Percentiles rank a stretch among this genome's conserved stretches.
Evolutionary conservation across 2,329 filamentous ascomycete genomes (phyloP).

Genomic region (Fulvia fulva): DNA sequence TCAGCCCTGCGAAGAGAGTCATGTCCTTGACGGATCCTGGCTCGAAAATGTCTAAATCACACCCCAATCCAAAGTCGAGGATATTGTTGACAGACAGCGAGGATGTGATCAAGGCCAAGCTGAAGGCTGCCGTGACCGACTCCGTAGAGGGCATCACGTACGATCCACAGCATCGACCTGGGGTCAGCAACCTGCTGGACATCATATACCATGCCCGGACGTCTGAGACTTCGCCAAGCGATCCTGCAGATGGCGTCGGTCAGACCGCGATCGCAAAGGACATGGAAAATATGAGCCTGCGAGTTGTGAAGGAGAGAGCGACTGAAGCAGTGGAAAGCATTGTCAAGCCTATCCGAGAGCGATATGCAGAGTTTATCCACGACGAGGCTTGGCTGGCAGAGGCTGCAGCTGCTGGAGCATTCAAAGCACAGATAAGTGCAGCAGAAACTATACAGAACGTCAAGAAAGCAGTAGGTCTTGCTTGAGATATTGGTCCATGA

Average conservation of each 20-base stretch:
- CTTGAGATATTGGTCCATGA: too few relatives aligned
- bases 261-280: constrained; percentile 47
- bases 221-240: background rate
- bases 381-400: constrained; percentile 54
- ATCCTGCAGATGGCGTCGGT: constrained; percentile 23
- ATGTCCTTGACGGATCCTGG: constrained; percentile 81
- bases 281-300: constrained; percentile 46
- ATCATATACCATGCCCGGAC: constrained; percentile 61
- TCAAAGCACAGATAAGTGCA: constrained; percentile 60
- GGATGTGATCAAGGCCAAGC: constrained; percentile 62
- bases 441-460: constrained; percentile 47
- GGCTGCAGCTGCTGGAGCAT: constrained; percentile 52
- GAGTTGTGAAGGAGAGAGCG: constrained; percentile 61
- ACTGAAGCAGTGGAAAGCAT: constrained; percentile 54
- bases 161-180: constrained; percentile 65
- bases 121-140: constrained; percentile 75
- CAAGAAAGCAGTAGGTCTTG: constrained; percentile 42
- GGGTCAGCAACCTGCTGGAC: constrained; percentile 81
- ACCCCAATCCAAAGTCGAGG: constrained; percentile 64
- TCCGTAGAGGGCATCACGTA: constrained; percentile 65
- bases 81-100: constrained; percentile 76
- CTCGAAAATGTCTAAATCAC: constrained; percentile 93
- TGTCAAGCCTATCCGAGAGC: constrained; percentile 53
- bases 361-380: constrained; percentile 52
- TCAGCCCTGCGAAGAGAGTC: constrained; percentile 77